Percentiles rank a stretch among this genome's conserved stretches.
Evolutionary conservation across 2,329 filamentous ascomycete species (phyloP).

Genomic region (Penicillium sp.): DNA sequence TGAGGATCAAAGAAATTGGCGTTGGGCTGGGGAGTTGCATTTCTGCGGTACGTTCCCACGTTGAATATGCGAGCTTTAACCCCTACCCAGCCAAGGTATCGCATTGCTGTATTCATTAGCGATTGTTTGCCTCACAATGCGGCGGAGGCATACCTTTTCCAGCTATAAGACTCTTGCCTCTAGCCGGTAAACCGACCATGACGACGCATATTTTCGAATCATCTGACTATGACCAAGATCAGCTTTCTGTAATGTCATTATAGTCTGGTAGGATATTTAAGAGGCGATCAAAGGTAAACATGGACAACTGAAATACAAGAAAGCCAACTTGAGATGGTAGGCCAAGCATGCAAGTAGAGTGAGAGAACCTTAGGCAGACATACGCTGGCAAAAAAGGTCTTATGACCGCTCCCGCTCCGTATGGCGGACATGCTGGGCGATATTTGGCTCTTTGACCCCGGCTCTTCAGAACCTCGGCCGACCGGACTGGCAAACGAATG

Average conservation of each 20-base stretch:
- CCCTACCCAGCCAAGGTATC: constrained; percentile 96
- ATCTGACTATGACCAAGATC: constrained; percentile 73
- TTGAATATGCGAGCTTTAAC: constrained; percentile 96
- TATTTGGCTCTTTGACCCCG: constrained; percentile 5
- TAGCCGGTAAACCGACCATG: constrained; percentile 95
- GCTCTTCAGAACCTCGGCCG: constrained; percentile 23
- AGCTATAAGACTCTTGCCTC: constrained; percentile 96
- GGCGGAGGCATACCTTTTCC: constrained; percentile 76
- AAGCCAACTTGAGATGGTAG: neutral
- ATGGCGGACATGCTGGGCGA: constrained; percentile 36
- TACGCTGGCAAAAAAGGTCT: constrained; percentile 43
- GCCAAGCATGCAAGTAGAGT: constrained; percentile 1
- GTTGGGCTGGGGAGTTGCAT: constrained; percentile 84
- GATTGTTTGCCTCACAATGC: neutral
- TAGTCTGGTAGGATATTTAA: neutral
- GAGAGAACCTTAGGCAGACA: constrained; percentile 24
- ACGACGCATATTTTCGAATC: constrained; percentile 97
- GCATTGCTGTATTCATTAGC: constrained; percentile 65
- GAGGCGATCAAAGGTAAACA: neutral
- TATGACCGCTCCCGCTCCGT: constrained; percentile 38
- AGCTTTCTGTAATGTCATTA: constrained; percentile 8
- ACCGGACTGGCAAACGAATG: constrained; percentile 16
- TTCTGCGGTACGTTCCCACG: constrained; percentile 91
- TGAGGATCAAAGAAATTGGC: constrained; percentile 94
- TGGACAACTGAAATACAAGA: too few relatives aligned